Base-by-base conservation (phyloP, 805 yeast species). In the Ogataea neopini region DNA sequence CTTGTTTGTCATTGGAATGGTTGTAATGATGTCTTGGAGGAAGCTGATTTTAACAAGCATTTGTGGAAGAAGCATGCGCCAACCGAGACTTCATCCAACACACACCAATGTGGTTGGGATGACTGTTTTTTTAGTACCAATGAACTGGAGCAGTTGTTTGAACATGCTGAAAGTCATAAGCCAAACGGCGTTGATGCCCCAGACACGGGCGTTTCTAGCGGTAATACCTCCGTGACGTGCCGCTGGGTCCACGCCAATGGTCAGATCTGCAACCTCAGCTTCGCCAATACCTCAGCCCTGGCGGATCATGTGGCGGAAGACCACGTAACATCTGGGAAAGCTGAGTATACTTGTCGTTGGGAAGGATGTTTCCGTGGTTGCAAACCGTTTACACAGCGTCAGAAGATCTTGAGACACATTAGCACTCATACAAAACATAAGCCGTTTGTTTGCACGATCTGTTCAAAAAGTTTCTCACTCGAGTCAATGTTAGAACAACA, bases 371-470 rank as follows among this genome's bases (percentile, higher is more conserved):
- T 76, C 18, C 77, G 97, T 32, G 63, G 67, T 23, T 75, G 79
- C 3, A 74, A 78, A 51, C 75, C 76, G 2, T 94, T 92, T 61
- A 67, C 77, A 8, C 98, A 92, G 63, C 74, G 94, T 25, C 98
- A 92, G 58, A 94, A 92, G 66, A 70, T 90, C 7, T 68, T 86
- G 13, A 76, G 99, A 35, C 99, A 92, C 68, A 69, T 94, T 41
- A 94, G 86, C 65, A 84, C 85, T 4, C 99, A 94, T 64, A 88
- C 98, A 0, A 82, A 84, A 49, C 82, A 85, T 63, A 83, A 84
- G 62, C 97, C 97, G 0, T 86, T 77, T 63, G 72, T 73, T 49
- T 94, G 99, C 67, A 59, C 69, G 0, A 62, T 75, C 0, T 94
- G 99, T 64, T 75, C 80, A 2, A 81, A 83, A 47, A 63, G 73